phyloP scores from a whole-genome alignment of 2,329 filamentous ascomycete species.

The Karstenula rhodostoma region DNA sequence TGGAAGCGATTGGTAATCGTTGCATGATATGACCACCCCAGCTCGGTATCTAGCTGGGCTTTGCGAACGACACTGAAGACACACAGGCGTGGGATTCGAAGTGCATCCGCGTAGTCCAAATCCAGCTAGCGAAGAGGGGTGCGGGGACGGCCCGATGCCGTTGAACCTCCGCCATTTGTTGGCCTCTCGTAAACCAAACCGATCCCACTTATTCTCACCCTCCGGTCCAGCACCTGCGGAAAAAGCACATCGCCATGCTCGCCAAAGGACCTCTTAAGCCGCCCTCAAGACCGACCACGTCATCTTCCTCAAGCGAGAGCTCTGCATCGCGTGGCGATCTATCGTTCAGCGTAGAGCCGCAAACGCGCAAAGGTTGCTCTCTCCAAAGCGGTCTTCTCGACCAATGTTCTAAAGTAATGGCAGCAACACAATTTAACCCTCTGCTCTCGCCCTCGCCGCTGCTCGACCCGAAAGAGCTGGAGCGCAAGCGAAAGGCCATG shows the following conservation, averaged over 20 bases:
- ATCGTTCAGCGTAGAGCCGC: constrained; percentile 17
- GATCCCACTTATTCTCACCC: neutral
- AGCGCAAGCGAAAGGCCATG: constrained; percentile 20
- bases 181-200: neutral
- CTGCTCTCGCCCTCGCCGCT: constrained; percentile 29
- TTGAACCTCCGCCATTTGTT: neutral
- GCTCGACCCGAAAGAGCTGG: constrained; percentile 26
- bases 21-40: neutral
- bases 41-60: neutral
- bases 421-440: constrained; percentile 26
- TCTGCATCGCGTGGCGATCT: constrained; percentile 11
- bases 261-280: constrained; percentile 19
- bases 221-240: neutral
- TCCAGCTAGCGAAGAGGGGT: constrained; percentile 3
- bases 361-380: constrained; percentile 15
- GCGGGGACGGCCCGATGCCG: neutral
- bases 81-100: constrained; percentile 1
- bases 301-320: constrained; percentile 14
- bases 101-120: constrained; percentile 1
- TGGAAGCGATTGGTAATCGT: constrained; percentile 6
- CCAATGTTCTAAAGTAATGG: neutral
- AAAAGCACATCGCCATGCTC: neutral
- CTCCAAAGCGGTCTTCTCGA: neutral
- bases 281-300: constrained; percentile 20
- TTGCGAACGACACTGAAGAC: constrained; percentile 8